Evolutionary conservation across 352 stramenopile genomes (phyloP).

Genomic region (Phytophthora aleatoria): DNA sequence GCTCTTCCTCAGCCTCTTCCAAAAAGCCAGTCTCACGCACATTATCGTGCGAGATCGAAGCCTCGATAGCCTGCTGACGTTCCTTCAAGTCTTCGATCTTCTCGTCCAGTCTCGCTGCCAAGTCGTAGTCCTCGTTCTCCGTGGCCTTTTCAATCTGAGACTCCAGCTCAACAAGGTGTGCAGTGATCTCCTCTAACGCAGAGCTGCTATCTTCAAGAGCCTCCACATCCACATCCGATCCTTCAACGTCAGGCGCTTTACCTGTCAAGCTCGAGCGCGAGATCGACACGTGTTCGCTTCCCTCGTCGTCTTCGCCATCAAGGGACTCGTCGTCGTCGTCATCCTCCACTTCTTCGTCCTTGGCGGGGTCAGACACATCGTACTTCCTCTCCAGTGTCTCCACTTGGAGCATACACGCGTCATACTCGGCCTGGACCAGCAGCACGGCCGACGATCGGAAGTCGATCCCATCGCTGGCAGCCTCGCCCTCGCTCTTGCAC

Average conservation of each 20-base stretch:
- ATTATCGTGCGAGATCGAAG: conserved; percentile 31
- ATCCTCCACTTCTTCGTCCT: conserved; percentile 61
- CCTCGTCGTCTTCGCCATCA: conserved; percentile 48
- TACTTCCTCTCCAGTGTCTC: conserved; percentile 78
- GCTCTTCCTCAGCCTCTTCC: conserved; percentile 20
- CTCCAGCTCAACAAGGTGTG: conserved; percentile 68
- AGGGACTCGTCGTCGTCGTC: conserved; percentile 57
- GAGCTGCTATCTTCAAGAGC: conserved; percentile 33
- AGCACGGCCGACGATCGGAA: conserved; percentile 72
- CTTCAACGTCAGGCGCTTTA: conserved; percentile 29
- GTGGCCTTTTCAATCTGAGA: conserved; percentile 74
- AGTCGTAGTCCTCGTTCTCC: conserved; percentile 83
- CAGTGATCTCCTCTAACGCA: conserved; percentile 58
- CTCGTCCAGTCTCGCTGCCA: conserved; percentile 76
- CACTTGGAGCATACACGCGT: conserved; percentile 65
- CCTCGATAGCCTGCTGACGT: conserved; percentile 49
- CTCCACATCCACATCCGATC: conserved; percentile 33
- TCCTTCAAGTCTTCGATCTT: conserved; percentile 68
- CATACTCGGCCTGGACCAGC: conserved; percentile 79
- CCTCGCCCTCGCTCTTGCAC: conserved; percentile 66
- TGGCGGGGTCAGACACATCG: conserved; percentile 54
- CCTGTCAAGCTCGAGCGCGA: conserved; percentile 28
- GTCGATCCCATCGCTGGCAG: conserved; percentile 59
- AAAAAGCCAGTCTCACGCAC: conserved; percentile 9
- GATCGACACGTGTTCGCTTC: conserved; percentile 17